phyloP scores from a whole-genome alignment of 306 rosid genomes.

The Mimosa pudica region DNA sequence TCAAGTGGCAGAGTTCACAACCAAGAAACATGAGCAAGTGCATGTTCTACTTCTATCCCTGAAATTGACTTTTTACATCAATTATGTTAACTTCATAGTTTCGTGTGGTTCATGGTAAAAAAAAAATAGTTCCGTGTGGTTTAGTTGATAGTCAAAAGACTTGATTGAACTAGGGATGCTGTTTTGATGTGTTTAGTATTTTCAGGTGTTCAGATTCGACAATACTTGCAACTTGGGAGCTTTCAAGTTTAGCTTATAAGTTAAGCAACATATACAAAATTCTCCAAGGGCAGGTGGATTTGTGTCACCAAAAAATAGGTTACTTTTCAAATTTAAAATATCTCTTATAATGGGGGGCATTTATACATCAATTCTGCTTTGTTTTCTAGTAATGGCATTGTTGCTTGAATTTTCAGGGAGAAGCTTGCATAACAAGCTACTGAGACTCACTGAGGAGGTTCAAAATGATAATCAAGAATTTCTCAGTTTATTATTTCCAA shows the following conservation, averaged over 20 bases:
- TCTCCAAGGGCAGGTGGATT: conserved; percentile 36
- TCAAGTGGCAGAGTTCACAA: conserved; percentile 45
- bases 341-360: conserved; percentile 13
- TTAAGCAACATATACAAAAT: conserved; percentile 53
- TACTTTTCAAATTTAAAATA: not conserved
- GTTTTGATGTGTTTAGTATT: conserved; percentile 8
- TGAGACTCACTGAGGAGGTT: conserved; percentile 37
- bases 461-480: conserved; percentile 57
- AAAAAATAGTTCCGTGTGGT: not conserved
- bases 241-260: conserved; percentile 67
- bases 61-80: conserved; percentile 27
- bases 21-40: conserved; percentile 65
- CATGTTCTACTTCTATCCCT: conserved; percentile 64
- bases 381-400: conserved; percentile 9
- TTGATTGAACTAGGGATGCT: conserved; percentile 7
- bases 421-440: conserved; percentile 48
- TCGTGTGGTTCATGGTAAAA: not conserved
- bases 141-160: not conserved
- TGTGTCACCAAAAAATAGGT: conserved; percentile 24
- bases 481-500: conserved; percentile 53
- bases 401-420: conserved; percentile 46
- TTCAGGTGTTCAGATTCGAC: conserved; percentile 53
- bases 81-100: not conserved
- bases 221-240: conserved; percentile 68
- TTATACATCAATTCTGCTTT: conserved; percentile 1